Evolutionary conservation across 1,284 basidiomycete species (phyloP), one percentile per base, ranked within the genome.

Genomic region (Moesziomyces sp.): DNA sequence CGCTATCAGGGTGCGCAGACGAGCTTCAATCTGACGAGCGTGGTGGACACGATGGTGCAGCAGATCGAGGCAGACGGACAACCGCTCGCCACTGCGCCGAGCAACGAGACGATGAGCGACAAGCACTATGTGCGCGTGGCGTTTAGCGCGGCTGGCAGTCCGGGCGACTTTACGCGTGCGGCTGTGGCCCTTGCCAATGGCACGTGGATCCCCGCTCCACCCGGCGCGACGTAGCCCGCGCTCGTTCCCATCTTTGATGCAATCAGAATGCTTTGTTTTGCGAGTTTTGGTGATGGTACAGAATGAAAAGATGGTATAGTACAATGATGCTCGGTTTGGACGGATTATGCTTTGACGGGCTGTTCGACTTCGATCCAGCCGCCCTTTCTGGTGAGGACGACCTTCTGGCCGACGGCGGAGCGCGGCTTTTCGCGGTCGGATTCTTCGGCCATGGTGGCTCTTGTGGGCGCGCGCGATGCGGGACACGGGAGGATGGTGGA

Each of bases 51-150:
- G 4, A 66, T 54, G 16, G 50, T 46, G 9, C 3, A 46, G 26
- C 47, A 66, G 38, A 24, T 23, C 26, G 4, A 21, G 19, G 38
- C 23, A 3, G 38, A 63, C 8, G 57, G 46, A 11, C 47, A 60
- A 4, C 16, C 24, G 16, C 6, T 33, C 3, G 6, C 35, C 10
- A 18, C 26, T 6, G 48, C 40, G 0, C 19, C 24, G n/a, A 33
- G 48, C 50, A 86, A 91, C 55, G 80, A 85, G 1, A 87, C 86
- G 16, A 79, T 94, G 9, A 5, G 46, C n/a, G 47, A 49, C 4
- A 16, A 91, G 0, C 92, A 94, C 84, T 94, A 93, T 85, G 91
- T 94, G 83, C 87, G 92, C 63, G 86, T 93, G 49, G 92, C 92
- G 11, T 82, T 70, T 46, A 91, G 92, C 72, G 77, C 46, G 3